Percentiles rank a stretch among this genome's conserved stretches.
Conservation (phyloP, 495 filamentous ascomycete genomes). For the Massariosphaeria phaeospora region DNA sequence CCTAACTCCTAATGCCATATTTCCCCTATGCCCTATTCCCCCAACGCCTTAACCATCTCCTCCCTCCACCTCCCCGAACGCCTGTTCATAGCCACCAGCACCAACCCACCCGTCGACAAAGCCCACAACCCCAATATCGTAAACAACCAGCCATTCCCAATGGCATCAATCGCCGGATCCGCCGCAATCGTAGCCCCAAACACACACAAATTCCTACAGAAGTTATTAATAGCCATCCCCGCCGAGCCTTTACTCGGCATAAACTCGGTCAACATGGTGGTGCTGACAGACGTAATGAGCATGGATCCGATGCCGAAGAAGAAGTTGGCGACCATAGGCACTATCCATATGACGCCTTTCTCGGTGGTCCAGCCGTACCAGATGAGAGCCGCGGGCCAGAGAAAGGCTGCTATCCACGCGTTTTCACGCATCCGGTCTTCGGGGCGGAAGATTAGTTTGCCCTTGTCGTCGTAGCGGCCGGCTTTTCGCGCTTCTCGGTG, state of each 20-base stretch:
- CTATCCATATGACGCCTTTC: conserved; percentile 55
- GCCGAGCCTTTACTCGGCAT: conserved; percentile 68
- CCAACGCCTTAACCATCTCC: conserved; percentile 54
- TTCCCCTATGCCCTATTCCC: background rate
- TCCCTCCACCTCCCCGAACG: conserved; percentile 64
- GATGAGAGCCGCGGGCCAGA: conserved; percentile 66
- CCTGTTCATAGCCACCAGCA: conserved; percentile 62
- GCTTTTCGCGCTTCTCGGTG: conserved; percentile 68
- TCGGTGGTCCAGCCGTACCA: conserved; percentile 64
- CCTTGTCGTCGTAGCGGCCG: conserved; percentile 62
- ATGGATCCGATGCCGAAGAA: conserved; percentile 87
- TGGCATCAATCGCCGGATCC: conserved; percentile 68
- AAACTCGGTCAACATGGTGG: conserved; percentile 60
- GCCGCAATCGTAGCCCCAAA: conserved; percentile 71
- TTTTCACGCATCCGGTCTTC: conserved; percentile 92
- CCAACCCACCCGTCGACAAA: conserved; percentile 44
- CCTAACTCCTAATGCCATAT: background rate
- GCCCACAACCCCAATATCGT: conserved; percentile 69
- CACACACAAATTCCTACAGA: conserved; percentile 79
- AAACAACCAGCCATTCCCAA: conserved; percentile 86
- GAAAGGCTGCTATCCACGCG: conserved; percentile 69
- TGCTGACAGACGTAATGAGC: conserved; percentile 63
- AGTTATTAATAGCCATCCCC: conserved; percentile 78
- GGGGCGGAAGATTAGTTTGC: conserved; percentile 65
- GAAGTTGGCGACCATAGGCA: conserved; percentile 73